Percentiles rank a stretch among this genome's conserved stretches.
These are phyloP conservation scores for Candida maesae DNA, from an alignment of 805 yeast genomes.

Conservation along the genomic window DNA sequence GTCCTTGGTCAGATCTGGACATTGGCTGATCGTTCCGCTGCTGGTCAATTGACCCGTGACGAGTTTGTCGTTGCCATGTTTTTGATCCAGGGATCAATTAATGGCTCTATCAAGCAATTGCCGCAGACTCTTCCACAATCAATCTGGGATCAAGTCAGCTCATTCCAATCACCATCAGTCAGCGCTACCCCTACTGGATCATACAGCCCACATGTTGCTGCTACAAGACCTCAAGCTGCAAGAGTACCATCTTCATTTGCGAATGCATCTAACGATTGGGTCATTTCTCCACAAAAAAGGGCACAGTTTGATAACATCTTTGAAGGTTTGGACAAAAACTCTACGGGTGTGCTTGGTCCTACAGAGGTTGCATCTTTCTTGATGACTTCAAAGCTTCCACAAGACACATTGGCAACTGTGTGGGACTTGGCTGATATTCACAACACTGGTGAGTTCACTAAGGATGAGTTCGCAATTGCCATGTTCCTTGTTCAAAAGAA, in stretches of 20 bases:
- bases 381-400: slow-evolving; percentile 81
- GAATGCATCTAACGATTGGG: slow-evolving; percentile 55
- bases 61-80: slow-evolving; percentile 95
- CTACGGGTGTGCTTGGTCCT: slow-evolving; percentile 63
- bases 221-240: slow-evolving; percentile 24
- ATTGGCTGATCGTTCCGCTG: slow-evolving; percentile 70
- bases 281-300: slow-evolving; percentile 60
- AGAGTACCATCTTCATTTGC: slow-evolving; percentile 36
- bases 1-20: slow-evolving; percentile 86
- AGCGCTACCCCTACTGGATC: slow-evolving; percentile 18
- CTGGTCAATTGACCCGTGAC: slow-evolving; percentile 67
- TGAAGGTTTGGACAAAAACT: slow-evolving; percentile 66
- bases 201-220: slow-evolving; percentile 20
- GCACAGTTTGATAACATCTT: slow-evolving; percentile 79
- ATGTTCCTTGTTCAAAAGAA: slow-evolving; percentile 88
- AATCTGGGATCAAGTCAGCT: slow-evolving; percentile 35
- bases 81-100: slow-evolving; percentile 76
- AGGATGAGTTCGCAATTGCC: slow-evolving; percentile 86
- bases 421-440: slow-evolving; percentile 96
- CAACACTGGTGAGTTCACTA: slow-evolving; percentile 77
- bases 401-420: slow-evolving; percentile 77
- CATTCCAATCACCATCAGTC: slow-evolving; percentile 16
- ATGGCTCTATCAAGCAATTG: slow-evolving; percentile 58
- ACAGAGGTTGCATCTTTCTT: slow-evolving; percentile 84
- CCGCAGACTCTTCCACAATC: slow-evolving; percentile 43